Conservation (phyloP, 768 basidiomycete genomes). For the Amanita pseudoporphyria region DNA sequence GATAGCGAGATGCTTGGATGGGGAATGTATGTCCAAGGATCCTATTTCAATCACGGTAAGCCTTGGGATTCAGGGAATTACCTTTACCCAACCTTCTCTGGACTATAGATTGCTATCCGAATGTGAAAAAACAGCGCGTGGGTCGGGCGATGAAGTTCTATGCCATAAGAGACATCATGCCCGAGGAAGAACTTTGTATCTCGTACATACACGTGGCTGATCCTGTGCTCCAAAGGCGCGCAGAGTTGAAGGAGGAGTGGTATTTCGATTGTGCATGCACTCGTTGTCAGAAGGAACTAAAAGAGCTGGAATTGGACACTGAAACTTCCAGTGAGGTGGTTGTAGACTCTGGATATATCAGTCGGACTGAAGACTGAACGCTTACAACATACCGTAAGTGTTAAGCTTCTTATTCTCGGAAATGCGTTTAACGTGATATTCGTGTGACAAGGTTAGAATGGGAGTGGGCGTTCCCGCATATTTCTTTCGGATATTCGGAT, state of each 20-base stretch:
- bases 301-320: neutral
- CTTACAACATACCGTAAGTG: neutral
- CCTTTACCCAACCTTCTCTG: neutral
- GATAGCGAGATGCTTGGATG: conserved; percentile 58
- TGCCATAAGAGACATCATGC: conserved; percentile 21
- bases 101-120: conserved; percentile 4
- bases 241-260: conserved; percentile 14
- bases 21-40: conserved; percentile 49
- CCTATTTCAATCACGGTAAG: conserved; percentile 64
- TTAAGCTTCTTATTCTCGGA: neutral
- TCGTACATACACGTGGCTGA: conserved; percentile 28
- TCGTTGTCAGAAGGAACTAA: conserved; percentile 14
- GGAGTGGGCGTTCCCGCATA: no score
- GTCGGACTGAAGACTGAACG: neutral
- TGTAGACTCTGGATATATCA: conserved; percentile 7
- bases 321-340: neutral
- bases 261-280: conserved; percentile 17
- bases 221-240: conserved; percentile 9
- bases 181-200: conserved; percentile 37
- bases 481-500: no score
- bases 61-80: conserved; percentile 11
- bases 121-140: conserved; percentile 27
- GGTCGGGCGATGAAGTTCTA: conserved; percentile 30
- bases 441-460: no score
- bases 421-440: neutral